These are phyloP conservation scores for Mallotus repandus DNA, from an alignment of 441 rosid genomes.

Conservation along the genomic window DNA sequence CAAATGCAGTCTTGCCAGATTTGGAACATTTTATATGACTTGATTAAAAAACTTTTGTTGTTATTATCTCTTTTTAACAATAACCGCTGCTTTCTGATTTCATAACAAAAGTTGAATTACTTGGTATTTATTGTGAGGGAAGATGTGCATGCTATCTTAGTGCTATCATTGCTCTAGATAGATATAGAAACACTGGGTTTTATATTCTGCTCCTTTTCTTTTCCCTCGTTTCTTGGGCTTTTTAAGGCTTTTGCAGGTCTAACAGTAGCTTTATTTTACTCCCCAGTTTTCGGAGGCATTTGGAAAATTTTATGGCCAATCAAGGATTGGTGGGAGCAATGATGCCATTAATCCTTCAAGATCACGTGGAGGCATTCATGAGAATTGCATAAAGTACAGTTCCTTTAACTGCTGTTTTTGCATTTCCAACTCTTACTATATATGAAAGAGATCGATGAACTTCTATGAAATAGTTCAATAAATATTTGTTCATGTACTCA, in stretches of 20 bases:
- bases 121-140: not conserved
- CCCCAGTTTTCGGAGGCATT: constrained; percentile 88
- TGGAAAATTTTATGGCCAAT: constrained; percentile 87
- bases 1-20: no score
- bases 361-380: constrained; percentile 68
- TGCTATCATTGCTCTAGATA: not conserved
- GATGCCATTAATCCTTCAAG: constrained; percentile 57
- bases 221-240: not conserved
- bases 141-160: not conserved
- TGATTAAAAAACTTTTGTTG: not conserved
- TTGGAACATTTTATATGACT: not conserved
- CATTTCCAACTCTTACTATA: no score
- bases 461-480: not conserved
- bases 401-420: no score
- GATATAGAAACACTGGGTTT: not conserved
- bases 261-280: constrained; percentile 18
- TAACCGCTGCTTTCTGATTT: not conserved
- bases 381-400: constrained; percentile 80
- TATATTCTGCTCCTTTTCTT: not conserved
- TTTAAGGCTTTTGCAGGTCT: not conserved
- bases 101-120: not conserved
- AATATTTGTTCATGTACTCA: not conserved
- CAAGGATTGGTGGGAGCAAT: constrained; percentile 62
- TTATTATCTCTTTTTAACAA: not conserved
- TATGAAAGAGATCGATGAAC: not conserved